Conservation (phyloP, 345 rosid genomes). For the Populus alba region DNA sequence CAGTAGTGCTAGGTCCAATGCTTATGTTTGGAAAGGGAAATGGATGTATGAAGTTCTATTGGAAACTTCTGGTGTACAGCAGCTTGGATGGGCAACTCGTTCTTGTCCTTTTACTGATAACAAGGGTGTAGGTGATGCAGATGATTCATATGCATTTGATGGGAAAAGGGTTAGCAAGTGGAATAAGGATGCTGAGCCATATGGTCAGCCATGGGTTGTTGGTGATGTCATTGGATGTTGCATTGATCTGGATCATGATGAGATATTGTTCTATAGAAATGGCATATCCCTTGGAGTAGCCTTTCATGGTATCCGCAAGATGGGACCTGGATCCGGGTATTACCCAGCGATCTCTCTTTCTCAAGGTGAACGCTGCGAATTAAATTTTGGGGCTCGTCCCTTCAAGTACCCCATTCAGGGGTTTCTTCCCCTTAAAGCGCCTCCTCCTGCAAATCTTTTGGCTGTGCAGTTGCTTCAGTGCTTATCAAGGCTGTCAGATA, state of each 20-base stretch:
- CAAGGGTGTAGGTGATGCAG: conserved; percentile 96
- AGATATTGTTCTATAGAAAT: conserved; percentile 78
- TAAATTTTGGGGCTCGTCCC: conserved; percentile 84
- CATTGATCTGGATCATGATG: conserved; percentile 63
- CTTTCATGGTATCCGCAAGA: conserved; percentile 66
- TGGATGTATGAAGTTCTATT: conserved; percentile 97
- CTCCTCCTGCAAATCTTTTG: conserved; percentile 46
- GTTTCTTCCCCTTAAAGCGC: conserved; percentile 66
- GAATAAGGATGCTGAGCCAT: conserved; percentile 70
- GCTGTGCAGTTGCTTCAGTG: conserved; percentile 59
- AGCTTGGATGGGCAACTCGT: conserved; percentile 93
- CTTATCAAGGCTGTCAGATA: conserved; percentile 66
- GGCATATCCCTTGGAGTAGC: conserved; percentile 85
- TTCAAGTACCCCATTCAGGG: conserved; percentile 66
- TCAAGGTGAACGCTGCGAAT: conserved; percentile 83
- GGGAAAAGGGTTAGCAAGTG: conserved; percentile 90
- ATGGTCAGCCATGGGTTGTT: conserved; percentile 89
- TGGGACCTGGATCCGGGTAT: conserved; percentile 80
- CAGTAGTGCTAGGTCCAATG: conserved; percentile 85
- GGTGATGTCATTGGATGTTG: conserved; percentile 97
- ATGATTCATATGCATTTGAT: conserved; percentile 98
- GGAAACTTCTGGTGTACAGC: conserved; percentile 92
- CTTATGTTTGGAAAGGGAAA: conserved; percentile 85
- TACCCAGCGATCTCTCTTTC: conserved; percentile 91
- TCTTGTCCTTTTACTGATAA: conserved; percentile 88